Conservation (phyloP, 257 asterid genomes). For the Coffea canephora region DNA sequence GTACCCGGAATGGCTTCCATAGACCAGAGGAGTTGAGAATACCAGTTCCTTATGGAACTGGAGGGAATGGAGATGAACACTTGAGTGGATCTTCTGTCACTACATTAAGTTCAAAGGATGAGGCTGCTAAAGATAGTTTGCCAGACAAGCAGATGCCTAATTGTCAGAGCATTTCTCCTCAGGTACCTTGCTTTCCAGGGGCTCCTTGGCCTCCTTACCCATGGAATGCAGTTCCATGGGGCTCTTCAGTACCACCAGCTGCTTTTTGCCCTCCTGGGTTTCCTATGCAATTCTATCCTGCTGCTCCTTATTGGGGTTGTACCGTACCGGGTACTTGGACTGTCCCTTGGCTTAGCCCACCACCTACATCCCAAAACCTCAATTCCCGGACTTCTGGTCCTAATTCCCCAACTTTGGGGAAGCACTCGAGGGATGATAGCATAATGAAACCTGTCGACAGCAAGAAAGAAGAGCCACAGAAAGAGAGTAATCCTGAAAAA, state of each 20-base stretch:
- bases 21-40: slow-evolving; percentile 40
- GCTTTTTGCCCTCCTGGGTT: slow-evolving; percentile 42
- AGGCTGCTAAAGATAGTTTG: slow-evolving; percentile 29
- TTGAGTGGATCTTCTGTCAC: slow-evolving; percentile 38
- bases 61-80: slow-evolving; percentile 44
- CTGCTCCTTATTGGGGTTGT: slow-evolving; percentile 72
- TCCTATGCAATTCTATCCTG: slow-evolving; percentile 57
- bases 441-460: slow-evolving; percentile 11
- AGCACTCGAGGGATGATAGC: slow-evolving; percentile 57
- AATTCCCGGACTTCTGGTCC: slow-evolving; percentile 29
- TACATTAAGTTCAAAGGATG: slow-evolving; percentile 48
- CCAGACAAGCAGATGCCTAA: slow-evolving; percentile 36
- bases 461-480: slow-evolving; percentile 19
- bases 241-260: slow-evolving; percentile 38
- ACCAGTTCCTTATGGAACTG: slow-evolving; percentile 33
- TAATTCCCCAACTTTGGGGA: slow-evolving; percentile 44
- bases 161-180: slow-evolving; percentile 44
- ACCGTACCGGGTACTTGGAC: slow-evolving; percentile 37
- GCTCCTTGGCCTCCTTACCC: slow-evolving; percentile 78
- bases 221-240: slow-evolving; percentile 59
- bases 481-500: slow-evolving; percentile 40
- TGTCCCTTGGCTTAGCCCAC: slow-evolving; percentile 35
- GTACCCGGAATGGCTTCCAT: slow-evolving; percentile 41
- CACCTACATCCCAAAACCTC: slow-evolving; percentile 21
- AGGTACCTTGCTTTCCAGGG: slow-evolving; percentile 53